Percentiles rank a stretch among this genome's conserved stretches.
These are phyloP conservation scores for Nissolia schottii DNA, from an alignment of 306 rosid genomes.

Conservation along the genomic window DNA sequence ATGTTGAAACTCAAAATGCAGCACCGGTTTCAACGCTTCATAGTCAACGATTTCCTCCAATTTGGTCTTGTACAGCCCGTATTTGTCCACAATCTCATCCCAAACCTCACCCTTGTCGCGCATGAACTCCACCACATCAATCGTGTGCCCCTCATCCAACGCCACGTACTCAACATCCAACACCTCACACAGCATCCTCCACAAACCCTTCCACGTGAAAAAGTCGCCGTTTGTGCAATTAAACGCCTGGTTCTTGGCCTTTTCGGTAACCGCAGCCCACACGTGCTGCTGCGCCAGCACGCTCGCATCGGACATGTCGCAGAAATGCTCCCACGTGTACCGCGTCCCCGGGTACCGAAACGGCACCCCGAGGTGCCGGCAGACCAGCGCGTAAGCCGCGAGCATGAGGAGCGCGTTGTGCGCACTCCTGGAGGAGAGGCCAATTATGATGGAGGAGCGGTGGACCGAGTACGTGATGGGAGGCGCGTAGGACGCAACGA, in stretches of 20 bases:
- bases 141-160: not conserved
- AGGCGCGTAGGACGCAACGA: not conserved
- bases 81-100: constrained; percentile 37
- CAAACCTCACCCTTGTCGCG: constrained; percentile 35
- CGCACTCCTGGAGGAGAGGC: constrained; percentile 14
- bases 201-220: constrained; percentile 33
- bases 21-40: not conserved
- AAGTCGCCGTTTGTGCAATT: constrained; percentile 41
- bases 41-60: constrained; percentile 31
- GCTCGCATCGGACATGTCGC: constrained; percentile 25
- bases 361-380: constrained; percentile 21
- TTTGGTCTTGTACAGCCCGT: constrained; percentile 31
- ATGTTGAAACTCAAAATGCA: constrained; percentile 33
- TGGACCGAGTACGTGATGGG: constrained; percentile 28
- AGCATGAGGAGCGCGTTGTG: constrained; percentile 8
- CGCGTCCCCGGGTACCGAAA: constrained; percentile 29
- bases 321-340: constrained; percentile 52
- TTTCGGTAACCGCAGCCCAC: constrained; percentile 34
- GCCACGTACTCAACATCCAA: constrained; percentile 29
- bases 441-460: constrained; percentile 30
- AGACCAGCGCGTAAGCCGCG: constrained; percentile 16
- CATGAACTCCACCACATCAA: constrained; percentile 37
- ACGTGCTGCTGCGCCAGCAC: constrained; percentile 42
- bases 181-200: constrained; percentile 17
- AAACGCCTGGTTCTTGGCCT: constrained; percentile 32